Conservation (phyloP, 2,329 filamentous ascomycete genomes). For the Trichoderma sp. region DNA sequence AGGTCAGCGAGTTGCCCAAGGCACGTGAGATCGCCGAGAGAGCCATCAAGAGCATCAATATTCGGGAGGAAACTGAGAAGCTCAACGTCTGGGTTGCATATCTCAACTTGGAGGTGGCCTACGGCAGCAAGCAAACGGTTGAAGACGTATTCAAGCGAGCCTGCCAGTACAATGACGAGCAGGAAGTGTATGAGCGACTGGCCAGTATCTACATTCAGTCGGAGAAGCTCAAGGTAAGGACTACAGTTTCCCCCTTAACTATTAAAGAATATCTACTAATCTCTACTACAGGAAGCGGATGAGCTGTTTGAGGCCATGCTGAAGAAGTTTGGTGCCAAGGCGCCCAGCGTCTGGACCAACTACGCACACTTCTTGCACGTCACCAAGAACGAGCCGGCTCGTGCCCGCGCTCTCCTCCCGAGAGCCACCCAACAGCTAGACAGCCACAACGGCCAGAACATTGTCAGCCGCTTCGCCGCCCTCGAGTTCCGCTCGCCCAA, state of each 20-base stretch:
- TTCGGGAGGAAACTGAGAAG: slow-evolving; percentile 88
- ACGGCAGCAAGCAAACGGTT: slow-evolving; percentile 76
- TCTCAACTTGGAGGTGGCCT: slow-evolving; percentile 90
- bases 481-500: slow-evolving; percentile 84
- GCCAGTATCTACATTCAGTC: slow-evolving; percentile 95
- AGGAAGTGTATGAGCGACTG: slow-evolving; percentile 84
- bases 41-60: slow-evolving; percentile 85
- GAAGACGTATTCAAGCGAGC: slow-evolving; percentile 88
- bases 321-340: slow-evolving; percentile 83
- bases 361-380: slow-evolving; percentile 92
- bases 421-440: slow-evolving; percentile 84
- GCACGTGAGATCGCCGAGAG: slow-evolving; percentile 87
- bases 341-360: slow-evolving; percentile 83
- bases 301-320: slow-evolving; percentile 79
- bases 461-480: slow-evolving; percentile 84
- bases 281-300: slow-evolving; percentile 70
- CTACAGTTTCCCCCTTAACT: neutral
- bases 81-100: slow-evolving; percentile 93
- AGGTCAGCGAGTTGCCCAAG: slow-evolving; percentile 83
- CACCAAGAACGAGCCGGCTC: slow-evolving; percentile 65
- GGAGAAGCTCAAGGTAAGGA: slow-evolving; percentile 73
- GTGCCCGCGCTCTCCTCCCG: slow-evolving; percentile 72
- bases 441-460: slow-evolving; percentile 57
- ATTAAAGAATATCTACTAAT: neutral
- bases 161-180: slow-evolving; percentile 88